Percentiles rank a stretch among this genome's conserved stretches.
Conservation (phyloP, 2,329 filamentous ascomycete species). For the Neurospora crassa region DNA sequence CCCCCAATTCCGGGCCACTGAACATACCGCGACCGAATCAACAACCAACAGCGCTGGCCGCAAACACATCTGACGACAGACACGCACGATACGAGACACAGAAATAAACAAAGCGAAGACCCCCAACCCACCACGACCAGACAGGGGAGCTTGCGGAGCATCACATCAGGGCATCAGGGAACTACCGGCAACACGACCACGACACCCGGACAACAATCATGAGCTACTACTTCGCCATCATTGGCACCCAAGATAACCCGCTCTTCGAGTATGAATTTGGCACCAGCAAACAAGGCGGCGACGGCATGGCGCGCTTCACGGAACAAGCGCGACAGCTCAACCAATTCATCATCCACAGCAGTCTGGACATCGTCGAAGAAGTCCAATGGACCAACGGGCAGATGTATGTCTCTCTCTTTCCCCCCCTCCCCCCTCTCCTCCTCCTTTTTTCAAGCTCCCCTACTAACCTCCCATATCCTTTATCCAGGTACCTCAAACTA, state of each 20-base stretch:
- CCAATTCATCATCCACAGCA: conserved; percentile 93
- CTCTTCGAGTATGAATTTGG: conserved; percentile 97
- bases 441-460: background rate
- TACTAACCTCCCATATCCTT: background rate
- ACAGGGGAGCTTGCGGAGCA: background rate
- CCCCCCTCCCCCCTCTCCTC: background rate
- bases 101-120: background rate
- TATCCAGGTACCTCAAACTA: conserved; percentile 78
- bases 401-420: conserved; percentile 49
- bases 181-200: background rate
- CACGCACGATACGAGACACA: background rate
- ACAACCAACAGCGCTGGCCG: background rate
- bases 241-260: conserved; percentile 91
- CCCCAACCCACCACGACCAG: background rate
- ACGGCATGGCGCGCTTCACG: conserved; percentile 80
- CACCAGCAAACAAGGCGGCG: conserved; percentile 89
- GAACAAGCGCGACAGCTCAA: conserved; percentile 89
- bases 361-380: conserved; percentile 91
- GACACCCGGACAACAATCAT: conserved; percentile 38
- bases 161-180: background rate
- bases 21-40: background rate
- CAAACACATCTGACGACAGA: background rate
- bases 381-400: conserved; percentile 84
- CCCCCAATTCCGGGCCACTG: background rate
- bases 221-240: conserved; percentile 98